Base-by-base conservation (phyloP, 2,329 filamentous ascomycete genomes). In the Exserohilum turcica region DNA sequence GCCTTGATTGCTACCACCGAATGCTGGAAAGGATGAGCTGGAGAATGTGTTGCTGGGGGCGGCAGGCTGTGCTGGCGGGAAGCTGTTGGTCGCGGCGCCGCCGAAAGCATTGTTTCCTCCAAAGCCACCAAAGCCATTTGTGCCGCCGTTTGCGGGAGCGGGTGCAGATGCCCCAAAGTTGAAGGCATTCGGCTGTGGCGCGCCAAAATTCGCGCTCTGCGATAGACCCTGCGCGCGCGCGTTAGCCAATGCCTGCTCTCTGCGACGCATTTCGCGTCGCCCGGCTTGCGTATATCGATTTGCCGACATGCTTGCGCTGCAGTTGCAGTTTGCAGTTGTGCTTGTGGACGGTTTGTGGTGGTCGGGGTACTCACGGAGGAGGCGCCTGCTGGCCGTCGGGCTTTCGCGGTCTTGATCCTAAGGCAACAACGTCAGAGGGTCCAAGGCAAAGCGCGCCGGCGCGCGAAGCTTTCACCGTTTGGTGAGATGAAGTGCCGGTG, bases 1-100 rank as follows among this genome's bases (percentile, higher is more conserved):
- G 45, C 42, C 56, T 31, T 60, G 52, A 33, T 32, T 61, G 47
- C 52, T 53, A 15, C 56, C 64, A 36, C 70, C 70, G 40, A 73
- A 72, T 3, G 67, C 57, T 12, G 69, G 69, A 36, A 73, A 73
- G 1, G 70, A 73, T 12, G 65, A 66, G 48, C 45, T 69, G 29
- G 61, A 52, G 52, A 74, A 72, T 10, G 59, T 35, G 38, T 60
- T 68, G 60, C 45, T 64, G 21, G 68, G 59, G 13, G 62, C 56
- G 1, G 63, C 43, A 3, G 67, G 35, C 45, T 69, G 68, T 5
- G 67, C 61, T 12, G 69, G 67, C 7, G 71, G 70, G 48, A 73
- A 73, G 56, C 68, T 73, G 56, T 46, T 72, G 5, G 66, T 68
- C 7, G 64, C 50, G 57, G 43, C 54, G 21, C 49, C 56, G 4